Evolutionary conservation across 2,329 filamentous ascomycete genomes (phyloP).

Genomic region (Aspergillus brunneoviolaceus): DNA sequence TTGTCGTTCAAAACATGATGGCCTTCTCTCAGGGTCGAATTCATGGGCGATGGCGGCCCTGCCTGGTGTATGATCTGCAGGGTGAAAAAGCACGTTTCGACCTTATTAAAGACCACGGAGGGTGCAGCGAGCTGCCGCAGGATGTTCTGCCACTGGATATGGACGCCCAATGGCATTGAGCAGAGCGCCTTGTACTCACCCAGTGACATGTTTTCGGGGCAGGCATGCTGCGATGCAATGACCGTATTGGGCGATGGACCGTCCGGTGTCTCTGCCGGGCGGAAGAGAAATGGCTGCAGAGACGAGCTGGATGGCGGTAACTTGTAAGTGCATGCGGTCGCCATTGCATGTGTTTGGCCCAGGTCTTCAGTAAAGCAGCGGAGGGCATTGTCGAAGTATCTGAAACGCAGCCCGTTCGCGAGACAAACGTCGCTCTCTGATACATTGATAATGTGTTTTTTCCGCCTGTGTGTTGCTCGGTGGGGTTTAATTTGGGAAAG

Average conservation of each 20-base stretch:
- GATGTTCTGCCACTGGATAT: constrained; percentile 59
- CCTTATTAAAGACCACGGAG: constrained; percentile 52
- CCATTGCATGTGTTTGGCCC: constrained; percentile 18
- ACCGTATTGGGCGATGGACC: constrained; percentile 50
- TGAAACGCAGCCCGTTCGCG: constrained; percentile 45
- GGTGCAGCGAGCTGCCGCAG: constrained; percentile 51
- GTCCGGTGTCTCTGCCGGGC: constrained; percentile 24
- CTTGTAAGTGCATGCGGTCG: constrained; percentile 40
- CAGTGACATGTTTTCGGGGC: constrained; percentile 50
- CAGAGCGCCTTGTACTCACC: constrained; percentile 58
- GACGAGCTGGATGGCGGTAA: constrained; percentile 23
- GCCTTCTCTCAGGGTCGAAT: constrained; percentile 15
- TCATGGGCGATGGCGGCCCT: constrained; percentile 37
- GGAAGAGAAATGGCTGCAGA: constrained; percentile 45
- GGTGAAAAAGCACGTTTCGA: constrained; percentile 50
- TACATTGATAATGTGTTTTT: constrained; percentile 18
- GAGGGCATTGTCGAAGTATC: constrained; percentile 26
- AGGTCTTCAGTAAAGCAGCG: constrained; percentile 22
- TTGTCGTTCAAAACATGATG: constrained; percentile 27
- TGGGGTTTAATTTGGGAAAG: constrained; percentile 42
- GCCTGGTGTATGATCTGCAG: constrained; percentile 53
- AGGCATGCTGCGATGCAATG: constrained; percentile 51
- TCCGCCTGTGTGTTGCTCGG: constrained; percentile 34
- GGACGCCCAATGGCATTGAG: constrained; percentile 48
- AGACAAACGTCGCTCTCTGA: constrained; percentile 44